Evolutionary conservation across 345 rosid genomes (phyloP), one percentile per base, ranked within the genome.

Genomic region (Salix arbutifolia): DNA sequence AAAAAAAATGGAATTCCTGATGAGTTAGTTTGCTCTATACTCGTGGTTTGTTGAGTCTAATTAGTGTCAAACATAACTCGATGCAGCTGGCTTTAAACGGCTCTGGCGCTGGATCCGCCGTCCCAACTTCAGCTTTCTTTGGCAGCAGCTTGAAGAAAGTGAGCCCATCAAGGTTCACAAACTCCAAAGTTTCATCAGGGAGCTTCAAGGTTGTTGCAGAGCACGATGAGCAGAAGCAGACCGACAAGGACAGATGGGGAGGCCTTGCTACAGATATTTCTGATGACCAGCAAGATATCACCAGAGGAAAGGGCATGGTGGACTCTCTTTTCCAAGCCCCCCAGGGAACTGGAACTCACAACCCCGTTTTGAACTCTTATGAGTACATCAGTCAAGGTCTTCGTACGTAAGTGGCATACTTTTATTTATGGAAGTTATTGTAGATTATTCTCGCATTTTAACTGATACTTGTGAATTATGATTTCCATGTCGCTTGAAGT

Each of bases 291-390:
- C 99, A 96, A 83, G 99, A 96, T 85, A 96, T 96, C 72, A 83
- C 95, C 77, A 83, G 98, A 75, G 99, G 98, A 30, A 93, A 96
- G 80, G 98, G 97, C 76, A 26, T 84, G 94, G 99, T 96, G 33
- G 99, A 96, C 85, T 13, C 90, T 10, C 89, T 96, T 83, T 96
- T 93, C 94, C 99, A 96, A 78, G 99, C 98, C 26, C 99, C 97
- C 60, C 72, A 68, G 84, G 86, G 72, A 1, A 26, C 85, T 4
- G 99, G 99, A 65, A 96, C 99, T 71, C 99, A 96, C 90, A 25
- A 90, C 14, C 85, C 99, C 14, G 81, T 96, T 77, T 77, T 96
- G 82, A 93, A 86, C 72, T 93, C 98, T n/a, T 83, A 88, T 17
- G 98, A 96, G 52, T 96, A 96, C 86, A 1, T 96, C 72, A 96